Percentiles rank a stretch among this genome's conserved stretches.
phyloP scores from a whole-genome alignment of 164 flowering plant species.

The Pachysandra terminalis region DNA sequence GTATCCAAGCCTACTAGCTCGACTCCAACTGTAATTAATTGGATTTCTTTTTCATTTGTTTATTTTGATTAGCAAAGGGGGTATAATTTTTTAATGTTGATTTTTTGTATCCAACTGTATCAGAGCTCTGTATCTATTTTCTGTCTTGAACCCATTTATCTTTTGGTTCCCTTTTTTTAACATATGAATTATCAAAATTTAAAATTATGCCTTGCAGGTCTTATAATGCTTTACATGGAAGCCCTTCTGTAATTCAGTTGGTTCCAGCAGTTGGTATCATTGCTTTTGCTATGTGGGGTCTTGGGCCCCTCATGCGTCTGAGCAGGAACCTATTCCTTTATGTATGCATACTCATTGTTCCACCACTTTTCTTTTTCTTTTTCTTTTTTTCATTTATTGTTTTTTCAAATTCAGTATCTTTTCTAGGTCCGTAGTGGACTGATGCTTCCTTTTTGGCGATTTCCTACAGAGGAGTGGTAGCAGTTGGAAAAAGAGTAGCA shows the following conservation, averaged over 20 bases:
- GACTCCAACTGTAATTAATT: no score
- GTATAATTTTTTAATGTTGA: no score
- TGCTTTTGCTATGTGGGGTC: conserved; percentile 74
- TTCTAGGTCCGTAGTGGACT: no score
- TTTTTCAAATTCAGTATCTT: not conserved
- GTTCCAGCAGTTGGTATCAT: conserved; percentile 65
- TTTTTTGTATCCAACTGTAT: no score
- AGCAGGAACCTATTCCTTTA: conserved; percentile 53
- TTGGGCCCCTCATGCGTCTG: conserved; percentile 65
- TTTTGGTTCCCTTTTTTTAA: no score
- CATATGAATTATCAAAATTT: no score
- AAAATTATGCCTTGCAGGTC: conserved; percentile 40
- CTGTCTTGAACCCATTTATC: no score
- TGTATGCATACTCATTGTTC: conserved; percentile 34
- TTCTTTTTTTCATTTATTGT: not conserved
- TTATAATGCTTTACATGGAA: conserved; percentile 43
- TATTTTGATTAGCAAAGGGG: no score
- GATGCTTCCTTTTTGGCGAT: not conserved
- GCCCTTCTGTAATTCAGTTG: conserved; percentile 48
- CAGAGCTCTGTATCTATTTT: no score
- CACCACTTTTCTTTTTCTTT: no score
- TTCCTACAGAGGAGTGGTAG: conserved; percentile 57
- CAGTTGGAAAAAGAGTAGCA: conserved; percentile 76
- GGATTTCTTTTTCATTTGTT: no score
- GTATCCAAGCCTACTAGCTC: no score